Evolutionary conservation across 768 basidiomycete species (phyloP), one percentile per base, ranked within the genome.

Genomic region (Fomitopsis serialis): DNA sequence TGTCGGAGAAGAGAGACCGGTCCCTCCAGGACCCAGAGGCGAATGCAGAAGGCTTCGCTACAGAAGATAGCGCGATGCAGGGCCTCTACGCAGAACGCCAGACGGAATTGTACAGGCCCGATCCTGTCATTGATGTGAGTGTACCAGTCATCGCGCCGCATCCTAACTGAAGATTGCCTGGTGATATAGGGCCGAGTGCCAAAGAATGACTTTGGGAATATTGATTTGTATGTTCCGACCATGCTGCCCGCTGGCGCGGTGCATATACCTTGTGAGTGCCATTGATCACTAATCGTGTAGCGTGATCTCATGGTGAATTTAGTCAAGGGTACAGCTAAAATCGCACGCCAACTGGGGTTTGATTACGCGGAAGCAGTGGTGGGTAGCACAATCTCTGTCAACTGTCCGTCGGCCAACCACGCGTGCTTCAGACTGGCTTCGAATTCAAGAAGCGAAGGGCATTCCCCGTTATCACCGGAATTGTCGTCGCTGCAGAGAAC

Each of bases 341-440:
- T 97, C 55, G 95, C 94, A 7, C 84, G 84, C 62, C 82, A 83
- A 68, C 75, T 98, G 3, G 90, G 85, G 9, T 85, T 98, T 55
- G 89, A 95, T 70, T 89, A 79, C 71, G 96, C 93, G 23, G 96
- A 98, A 69, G 94, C 97, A 42, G 93, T 98, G 69, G 96, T 98
- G 67, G 54, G 92, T 68, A 12, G 54, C 42, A 12, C 37, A n/a
- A 43, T 32, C 11, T 54, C 52, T 45, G 35, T 25, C 42, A 54
- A 29, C 19, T 52, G 29, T 55, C 47, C 48, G 50, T 63, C 54
- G 58, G 27, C 51, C 53, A n/a, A 47, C 50, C 19, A 45, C 42
- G n/a, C 27, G 29, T 46, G 36, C 43, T 54, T 11, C 61, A 98
- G 95, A 92, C 85, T 53, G 89, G 94, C 13, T 99, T 98, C 67